phyloP scores from a whole-genome alignment of 2,329 filamentous ascomycete genomes.

The Macrophomina tecta region DNA sequence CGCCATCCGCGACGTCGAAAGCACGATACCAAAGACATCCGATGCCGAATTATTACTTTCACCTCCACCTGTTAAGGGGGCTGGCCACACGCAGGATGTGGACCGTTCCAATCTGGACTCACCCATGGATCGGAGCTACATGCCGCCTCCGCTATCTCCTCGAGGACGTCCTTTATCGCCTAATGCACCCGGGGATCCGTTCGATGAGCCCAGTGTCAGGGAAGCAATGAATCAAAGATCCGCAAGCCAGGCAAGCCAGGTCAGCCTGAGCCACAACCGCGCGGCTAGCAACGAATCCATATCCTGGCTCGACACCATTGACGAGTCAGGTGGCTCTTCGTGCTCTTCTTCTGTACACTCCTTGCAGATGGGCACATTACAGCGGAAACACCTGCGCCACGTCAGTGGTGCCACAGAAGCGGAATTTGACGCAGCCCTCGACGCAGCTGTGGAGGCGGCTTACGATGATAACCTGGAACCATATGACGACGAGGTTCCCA shows the following conservation, averaged over 20 bases:
- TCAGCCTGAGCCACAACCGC: slow-evolving; percentile 40
- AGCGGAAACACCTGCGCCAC: slow-evolving; percentile 72
- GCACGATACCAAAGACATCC: slow-evolving; percentile 37
- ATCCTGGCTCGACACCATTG: slow-evolving; percentile 93
- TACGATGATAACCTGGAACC: slow-evolving; percentile 92
- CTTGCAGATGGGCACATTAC: slow-evolving; percentile 72
- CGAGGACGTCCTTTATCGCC: slow-evolving; percentile 59
- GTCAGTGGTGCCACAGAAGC: slow-evolving; percentile 78
- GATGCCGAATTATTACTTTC: slow-evolving; percentile 40
- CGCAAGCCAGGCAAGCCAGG: slow-evolving; percentile 17
- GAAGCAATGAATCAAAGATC: slow-evolving; percentile 26
- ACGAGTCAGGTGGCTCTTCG: slow-evolving; percentile 84
- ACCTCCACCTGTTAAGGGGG: slow-evolving; percentile 41
- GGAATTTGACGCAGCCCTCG: slow-evolving; percentile 91
- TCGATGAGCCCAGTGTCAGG: slow-evolving; percentile 34
- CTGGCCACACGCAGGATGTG: slow-evolving; percentile 26
- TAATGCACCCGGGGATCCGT: slow-evolving; percentile 34
- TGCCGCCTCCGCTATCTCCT: slow-evolving; percentile 75
- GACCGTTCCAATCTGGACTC: slow-evolving; percentile 45
- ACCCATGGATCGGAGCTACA: slow-evolving; percentile 63
- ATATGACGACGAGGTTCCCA: slow-evolving; percentile 56
- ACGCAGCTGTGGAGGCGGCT: slow-evolving; percentile 93
- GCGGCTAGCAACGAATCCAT: slow-evolving; percentile 79
- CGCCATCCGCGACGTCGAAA: slow-evolving; percentile 50
- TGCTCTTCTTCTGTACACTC: slow-evolving; percentile 79